Conservation (phyloP, 1,284 basidiomycete species). For the Psilocybe mexicana region DNA sequence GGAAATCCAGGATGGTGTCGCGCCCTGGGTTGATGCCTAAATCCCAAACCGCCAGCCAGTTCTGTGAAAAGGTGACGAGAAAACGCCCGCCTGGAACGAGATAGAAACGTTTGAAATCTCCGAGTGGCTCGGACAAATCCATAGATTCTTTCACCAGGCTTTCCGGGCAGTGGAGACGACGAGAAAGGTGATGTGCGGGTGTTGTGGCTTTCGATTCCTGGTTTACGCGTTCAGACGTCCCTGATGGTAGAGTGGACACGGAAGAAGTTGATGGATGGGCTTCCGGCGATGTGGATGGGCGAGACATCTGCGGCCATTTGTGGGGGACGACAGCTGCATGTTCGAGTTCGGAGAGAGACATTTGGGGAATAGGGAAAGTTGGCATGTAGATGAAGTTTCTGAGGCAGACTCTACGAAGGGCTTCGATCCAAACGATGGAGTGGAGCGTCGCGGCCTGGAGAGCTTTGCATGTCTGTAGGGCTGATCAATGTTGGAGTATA, state of each 20-base stretch:
- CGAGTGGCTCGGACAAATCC: background rate
- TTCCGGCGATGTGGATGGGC: background rate
- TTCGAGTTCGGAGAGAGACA: conserved; percentile 22
- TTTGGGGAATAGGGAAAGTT: conserved; percentile 18
- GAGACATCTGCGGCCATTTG: conserved; percentile 8
- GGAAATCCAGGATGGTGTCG: background rate
- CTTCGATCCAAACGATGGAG: conserved; percentile 20
- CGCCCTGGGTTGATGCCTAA: conserved; percentile 10
- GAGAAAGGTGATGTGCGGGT: background rate
- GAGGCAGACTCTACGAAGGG: conserved; percentile 14
- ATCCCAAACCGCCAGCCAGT: conserved; percentile 17
- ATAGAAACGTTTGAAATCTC: conserved; percentile 8
- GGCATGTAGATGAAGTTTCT: conserved; percentile 17
- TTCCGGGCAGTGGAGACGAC: background rate
- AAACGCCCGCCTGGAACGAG: conserved; percentile 20
- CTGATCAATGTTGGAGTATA: background rate
- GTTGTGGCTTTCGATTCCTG: background rate
- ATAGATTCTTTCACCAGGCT: background rate
- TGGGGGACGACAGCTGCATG: conserved; percentile 17
- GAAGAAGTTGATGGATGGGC: background rate
- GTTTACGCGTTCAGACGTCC: background rate
- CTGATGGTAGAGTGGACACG: background rate
- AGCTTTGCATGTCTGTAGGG: conserved; percentile 15
- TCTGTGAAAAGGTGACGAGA: conserved; percentile 12
- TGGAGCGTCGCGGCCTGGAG: conserved; percentile 11